Percentiles rank a stretch among this genome's conserved stretches.
phyloP scores from a whole-genome alignment of 2,329 filamentous ascomycete species.

The Chaetomiaceae sp. region DNA sequence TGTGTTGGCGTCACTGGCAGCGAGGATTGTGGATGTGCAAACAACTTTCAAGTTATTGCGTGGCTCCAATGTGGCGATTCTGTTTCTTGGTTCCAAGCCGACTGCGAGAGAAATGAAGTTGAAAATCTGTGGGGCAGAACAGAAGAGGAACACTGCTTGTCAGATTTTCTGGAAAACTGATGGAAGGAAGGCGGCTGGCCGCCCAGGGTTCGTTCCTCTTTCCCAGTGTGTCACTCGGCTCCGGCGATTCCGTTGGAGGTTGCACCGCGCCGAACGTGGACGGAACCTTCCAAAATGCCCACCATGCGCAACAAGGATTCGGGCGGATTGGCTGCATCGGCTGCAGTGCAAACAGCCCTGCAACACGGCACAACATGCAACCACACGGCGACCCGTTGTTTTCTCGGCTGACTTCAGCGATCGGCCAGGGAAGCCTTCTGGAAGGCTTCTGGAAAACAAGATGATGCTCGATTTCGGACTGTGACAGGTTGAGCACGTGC shows the following conservation, averaged over 20 bases:
- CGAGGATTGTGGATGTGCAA: neutral
- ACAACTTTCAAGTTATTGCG: neutral
- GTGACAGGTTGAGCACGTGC: no score
- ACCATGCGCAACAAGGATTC: neutral
- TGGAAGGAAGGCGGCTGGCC: neutral
- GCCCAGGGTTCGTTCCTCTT: neutral
- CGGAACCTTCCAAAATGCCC: constrained; percentile 10
- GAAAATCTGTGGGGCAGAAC: neutral
- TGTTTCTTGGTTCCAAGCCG: no score
- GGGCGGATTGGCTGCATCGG: constrained; percentile 1
- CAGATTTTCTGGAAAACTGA: neutral
- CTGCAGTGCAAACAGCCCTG: neutral
- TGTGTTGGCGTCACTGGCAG: constrained; percentile 1
- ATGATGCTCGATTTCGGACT: no score
- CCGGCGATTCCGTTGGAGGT: constrained; percentile 7
- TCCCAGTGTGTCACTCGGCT: constrained; percentile 9
- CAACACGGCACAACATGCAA: constrained; percentile 8
- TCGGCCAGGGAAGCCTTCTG: constrained; percentile 14
- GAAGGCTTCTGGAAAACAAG: constrained; percentile 13
- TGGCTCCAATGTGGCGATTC: no score
- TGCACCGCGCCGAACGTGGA: neutral
- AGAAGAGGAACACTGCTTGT: neutral
- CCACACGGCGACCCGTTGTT: neutral
- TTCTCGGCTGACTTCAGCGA: neutral
- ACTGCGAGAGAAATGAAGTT: no score